Evolutionary conservation across 176 grass and related monocot genomes (phyloP).

Genomic region (Musa beccarii): DNA sequence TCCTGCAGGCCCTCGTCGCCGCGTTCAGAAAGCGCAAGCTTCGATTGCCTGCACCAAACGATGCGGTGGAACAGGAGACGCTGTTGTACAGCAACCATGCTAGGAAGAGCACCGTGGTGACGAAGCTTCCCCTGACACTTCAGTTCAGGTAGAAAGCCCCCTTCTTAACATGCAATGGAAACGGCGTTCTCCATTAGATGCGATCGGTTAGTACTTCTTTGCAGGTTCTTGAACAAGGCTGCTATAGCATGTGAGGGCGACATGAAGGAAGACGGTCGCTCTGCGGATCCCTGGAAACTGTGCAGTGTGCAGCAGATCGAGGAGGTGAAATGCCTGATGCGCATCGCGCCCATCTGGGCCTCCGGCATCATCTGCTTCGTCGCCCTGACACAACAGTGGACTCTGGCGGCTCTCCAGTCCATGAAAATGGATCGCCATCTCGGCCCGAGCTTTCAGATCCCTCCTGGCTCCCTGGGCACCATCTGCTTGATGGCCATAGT

Average conservation of each 20-base stretch:
- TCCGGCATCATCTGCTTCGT: constrained; percentile 50
- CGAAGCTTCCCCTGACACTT: constrained; percentile 44
- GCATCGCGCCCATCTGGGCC: constrained; percentile 51
- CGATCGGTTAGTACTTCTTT: not conserved
- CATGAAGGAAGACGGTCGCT: constrained; percentile 32
- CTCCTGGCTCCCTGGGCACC: constrained; percentile 34
- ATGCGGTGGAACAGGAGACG: constrained; percentile 24
- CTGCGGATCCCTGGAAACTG: constrained; percentile 45
- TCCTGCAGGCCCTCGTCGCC: constrained; percentile 26
- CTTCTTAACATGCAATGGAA: not conserved
- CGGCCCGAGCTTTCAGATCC: constrained; percentile 48
- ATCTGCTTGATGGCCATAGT: constrained; percentile 38
- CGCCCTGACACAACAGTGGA: constrained; percentile 52
- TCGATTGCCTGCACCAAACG: not conserved
- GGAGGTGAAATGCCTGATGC: constrained; percentile 66
- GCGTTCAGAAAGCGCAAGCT: constrained; percentile 30
- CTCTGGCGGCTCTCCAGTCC: constrained; percentile 49
- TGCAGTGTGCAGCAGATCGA: constrained; percentile 65
- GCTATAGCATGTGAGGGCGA: constrained; percentile 43
- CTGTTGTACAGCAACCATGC: constrained; percentile 33
- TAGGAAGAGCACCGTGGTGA: constrained; percentile 17
- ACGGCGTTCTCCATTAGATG: not conserved
- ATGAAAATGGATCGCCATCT: constrained; percentile 49
- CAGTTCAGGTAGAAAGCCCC: constrained; percentile 36
- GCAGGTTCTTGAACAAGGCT: constrained; percentile 60